A percentile compares a stretch with the other conserved stretches of the same genome.
Evolutionary conservation across 805 yeast genomes (phyloP).

Genomic region (Priceomyces fermenticarens): DNA sequence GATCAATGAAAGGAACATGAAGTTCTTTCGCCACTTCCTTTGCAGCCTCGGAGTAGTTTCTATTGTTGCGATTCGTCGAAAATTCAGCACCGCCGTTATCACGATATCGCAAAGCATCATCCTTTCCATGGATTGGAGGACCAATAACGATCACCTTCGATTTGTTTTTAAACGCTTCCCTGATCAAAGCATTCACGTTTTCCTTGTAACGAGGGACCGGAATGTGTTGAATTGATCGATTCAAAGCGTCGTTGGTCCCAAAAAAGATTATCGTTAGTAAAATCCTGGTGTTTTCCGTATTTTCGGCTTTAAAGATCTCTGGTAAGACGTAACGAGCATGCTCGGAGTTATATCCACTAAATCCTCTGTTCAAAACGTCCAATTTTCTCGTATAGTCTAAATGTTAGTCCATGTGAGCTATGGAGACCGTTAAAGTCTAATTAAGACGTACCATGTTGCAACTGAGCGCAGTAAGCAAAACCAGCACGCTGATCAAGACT

Average conservation of each 20-base stretch:
- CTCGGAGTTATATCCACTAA: constrained; percentile 68
- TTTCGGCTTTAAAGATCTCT: constrained; percentile 45
- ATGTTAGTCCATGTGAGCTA: not conserved
- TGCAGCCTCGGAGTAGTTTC: constrained; percentile 51
- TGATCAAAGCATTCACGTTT: constrained; percentile 47
- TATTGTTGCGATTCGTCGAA: constrained; percentile 39
- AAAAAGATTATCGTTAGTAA: constrained; percentile 61
- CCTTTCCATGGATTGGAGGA: constrained; percentile 52
- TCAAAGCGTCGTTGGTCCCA: constrained; percentile 70
- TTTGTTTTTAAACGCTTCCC: constrained; percentile 34
- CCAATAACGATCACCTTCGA: constrained; percentile 59
- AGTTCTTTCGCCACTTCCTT: constrained; percentile 40
- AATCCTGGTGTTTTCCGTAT: constrained; percentile 15
- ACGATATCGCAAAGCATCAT: constrained; percentile 11
- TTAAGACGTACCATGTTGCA: constrained; percentile 26
- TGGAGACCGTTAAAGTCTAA: not conserved
- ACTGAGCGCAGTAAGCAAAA: constrained; percentile 52
- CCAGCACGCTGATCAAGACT: constrained; percentile 34
- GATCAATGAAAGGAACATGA: constrained; percentile 57
- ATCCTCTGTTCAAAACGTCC: constrained; percentile 75
- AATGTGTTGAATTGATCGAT: constrained; percentile 38
- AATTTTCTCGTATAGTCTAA: constrained; percentile 53
- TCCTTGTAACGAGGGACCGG: constrained; percentile 45
- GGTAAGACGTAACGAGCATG: constrained; percentile 45
- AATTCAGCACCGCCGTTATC: constrained; percentile 24